Evolutionary conservation across 148 eudicot genomes (phyloP).

Genomic region (Euryodendron excelsum): DNA sequence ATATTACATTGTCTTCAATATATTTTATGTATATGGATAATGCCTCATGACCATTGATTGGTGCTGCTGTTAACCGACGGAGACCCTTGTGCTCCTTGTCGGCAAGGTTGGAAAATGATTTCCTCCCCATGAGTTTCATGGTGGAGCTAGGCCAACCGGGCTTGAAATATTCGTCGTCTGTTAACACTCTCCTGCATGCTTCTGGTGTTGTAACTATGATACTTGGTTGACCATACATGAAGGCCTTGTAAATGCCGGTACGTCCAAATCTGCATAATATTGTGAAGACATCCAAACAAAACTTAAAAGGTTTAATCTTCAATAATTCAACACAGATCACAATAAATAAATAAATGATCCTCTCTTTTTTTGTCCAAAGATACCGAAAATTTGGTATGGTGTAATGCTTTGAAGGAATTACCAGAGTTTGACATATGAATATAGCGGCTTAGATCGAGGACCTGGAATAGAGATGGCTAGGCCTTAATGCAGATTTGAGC

Average conservation of each 20-base stretch:
- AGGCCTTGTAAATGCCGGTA: slow-evolving; percentile 67
- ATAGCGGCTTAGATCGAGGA: neutral
- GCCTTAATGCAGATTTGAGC: neutral
- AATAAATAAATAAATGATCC: too few relatives aligned
- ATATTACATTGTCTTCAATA: slow-evolving; percentile 56
- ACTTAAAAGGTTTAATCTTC: neutral
- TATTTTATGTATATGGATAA: slow-evolving; percentile 58
- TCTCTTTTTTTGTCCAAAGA: neutral
- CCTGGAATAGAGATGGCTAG: neutral
- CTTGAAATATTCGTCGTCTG: slow-evolving; percentile 78
- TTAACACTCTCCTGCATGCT: slow-evolving; percentile 57
- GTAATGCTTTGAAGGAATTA: neutral
- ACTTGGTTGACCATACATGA: slow-evolving; percentile 85
- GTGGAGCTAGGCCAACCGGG: slow-evolving; percentile 93
- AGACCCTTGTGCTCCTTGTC: slow-evolving; percentile 80
- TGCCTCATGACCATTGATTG: slow-evolving; percentile 86
- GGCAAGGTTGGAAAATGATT: slow-evolving; percentile 70
- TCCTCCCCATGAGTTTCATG: slow-evolving; percentile 56
- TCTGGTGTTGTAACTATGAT: slow-evolving; percentile 70
- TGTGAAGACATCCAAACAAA: neutral
- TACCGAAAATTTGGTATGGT: neutral
- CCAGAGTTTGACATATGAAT: neutral
- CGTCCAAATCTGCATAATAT: slow-evolving; percentile 59
- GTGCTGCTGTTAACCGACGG: slow-evolving; percentile 72
- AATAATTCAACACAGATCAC: neutral